phyloP scores from a whole-genome alignment of 208 protist genomes.

The Leishmania lainsoni region DNA sequence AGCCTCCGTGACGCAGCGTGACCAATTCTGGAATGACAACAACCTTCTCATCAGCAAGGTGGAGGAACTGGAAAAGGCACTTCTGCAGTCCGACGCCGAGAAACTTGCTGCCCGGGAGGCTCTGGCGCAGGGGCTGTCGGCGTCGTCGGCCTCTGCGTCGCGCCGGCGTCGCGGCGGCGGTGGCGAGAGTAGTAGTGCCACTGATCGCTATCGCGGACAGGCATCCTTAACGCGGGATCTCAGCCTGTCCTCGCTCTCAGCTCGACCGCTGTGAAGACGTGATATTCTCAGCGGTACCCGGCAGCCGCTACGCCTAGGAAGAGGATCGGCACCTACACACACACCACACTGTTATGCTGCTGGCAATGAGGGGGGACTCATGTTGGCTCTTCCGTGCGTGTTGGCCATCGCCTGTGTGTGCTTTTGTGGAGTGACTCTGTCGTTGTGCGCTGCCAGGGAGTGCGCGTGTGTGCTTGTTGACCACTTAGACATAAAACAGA shows the following conservation, averaged over 20 bases:
- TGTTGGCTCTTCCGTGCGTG: background rate
- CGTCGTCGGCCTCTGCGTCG: slow-evolving; percentile 15
- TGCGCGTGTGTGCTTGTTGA: no score
- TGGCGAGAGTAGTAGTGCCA: background rate
- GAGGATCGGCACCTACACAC: background rate
- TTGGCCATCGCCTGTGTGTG: background rate
- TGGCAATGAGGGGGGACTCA: background rate
- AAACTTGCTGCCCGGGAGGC: slow-evolving; percentile 58
- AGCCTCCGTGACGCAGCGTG: slow-evolving; percentile 22
- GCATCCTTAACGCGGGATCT: slow-evolving; percentile 35
- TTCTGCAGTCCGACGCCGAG: slow-evolving; percentile 61
- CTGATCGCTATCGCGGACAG: slow-evolving; percentile 12
- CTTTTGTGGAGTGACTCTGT: background rate
- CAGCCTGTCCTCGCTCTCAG: slow-evolving; percentile 19
- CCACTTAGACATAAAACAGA: background rate
- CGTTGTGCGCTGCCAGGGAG: background rate
- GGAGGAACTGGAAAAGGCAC: slow-evolving; percentile 55
- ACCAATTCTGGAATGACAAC: slow-evolving; percentile 67
- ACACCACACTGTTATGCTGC: background rate
- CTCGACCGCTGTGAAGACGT: background rate
- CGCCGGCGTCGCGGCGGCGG: slow-evolving; percentile 18
- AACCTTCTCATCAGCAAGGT: slow-evolving; percentile 56
- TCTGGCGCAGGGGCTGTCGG: slow-evolving; percentile 55
- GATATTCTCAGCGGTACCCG: background rate
- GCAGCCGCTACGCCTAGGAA: background rate